Evolutionary conservation across 352 stramenopile genomes (phyloP).

Genomic region (Phytophthora megakarya): DNA sequence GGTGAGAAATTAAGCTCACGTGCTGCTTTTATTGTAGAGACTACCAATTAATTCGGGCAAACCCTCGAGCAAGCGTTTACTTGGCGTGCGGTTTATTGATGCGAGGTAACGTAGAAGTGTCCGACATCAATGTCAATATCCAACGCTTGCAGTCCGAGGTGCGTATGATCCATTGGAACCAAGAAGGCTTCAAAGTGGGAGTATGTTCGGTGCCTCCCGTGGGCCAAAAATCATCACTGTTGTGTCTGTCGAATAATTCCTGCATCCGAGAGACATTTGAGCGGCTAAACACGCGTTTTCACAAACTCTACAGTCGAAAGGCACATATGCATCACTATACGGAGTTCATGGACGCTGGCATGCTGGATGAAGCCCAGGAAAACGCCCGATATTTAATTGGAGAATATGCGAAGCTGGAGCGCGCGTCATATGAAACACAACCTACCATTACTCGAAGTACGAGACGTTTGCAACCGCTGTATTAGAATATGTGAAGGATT

Average conservation of each 20-base stretch:
- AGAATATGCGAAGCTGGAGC: conserved; percentile 70
- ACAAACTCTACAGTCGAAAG: conserved; percentile 76
- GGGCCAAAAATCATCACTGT: conserved; percentile 61
- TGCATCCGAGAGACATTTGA: conserved; percentile 87
- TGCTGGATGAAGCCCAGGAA: conserved; percentile 61
- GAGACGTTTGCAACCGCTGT: conserved; percentile 49
- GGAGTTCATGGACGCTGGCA: conserved; percentile 71
- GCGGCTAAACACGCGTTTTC: conserved; percentile 72
- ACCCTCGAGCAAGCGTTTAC: conserved; percentile 75
- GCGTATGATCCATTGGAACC: conserved; percentile 91
- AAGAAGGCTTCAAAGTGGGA: conserved; percentile 91
- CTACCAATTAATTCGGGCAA: conserved; percentile 77
- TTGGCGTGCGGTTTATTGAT: conserved; percentile 87
- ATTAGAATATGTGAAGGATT: conserved; percentile 13
- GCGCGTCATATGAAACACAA: conserved; percentile 27
- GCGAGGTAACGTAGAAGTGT: conserved; percentile 86
- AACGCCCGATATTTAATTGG: conserved; percentile 64
- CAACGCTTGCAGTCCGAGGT: conserved; percentile 81
- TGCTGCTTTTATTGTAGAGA: conserved; percentile 42
- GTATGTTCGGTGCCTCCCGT: conserved; percentile 72
- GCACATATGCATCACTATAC: conserved; percentile 91
- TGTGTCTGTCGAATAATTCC: conserved; percentile 89
- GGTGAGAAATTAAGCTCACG: too few species aligned
- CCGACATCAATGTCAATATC: conserved; percentile 90
- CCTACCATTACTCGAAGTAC: conserved; percentile 12